Base-by-base conservation (phyloP, 305 asterid genomes). In the Withania somnifera region DNA sequence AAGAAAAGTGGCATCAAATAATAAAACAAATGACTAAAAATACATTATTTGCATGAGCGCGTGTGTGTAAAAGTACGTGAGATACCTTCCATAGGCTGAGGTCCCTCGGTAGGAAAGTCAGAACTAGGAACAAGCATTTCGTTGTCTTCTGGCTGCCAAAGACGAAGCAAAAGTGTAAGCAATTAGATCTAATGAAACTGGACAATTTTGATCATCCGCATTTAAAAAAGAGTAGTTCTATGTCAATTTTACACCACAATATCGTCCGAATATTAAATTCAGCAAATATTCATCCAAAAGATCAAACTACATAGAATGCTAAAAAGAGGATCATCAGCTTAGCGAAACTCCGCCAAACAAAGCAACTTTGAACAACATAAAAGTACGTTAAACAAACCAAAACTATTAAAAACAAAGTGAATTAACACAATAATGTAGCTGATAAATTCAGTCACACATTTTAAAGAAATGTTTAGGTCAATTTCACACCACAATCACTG, bases 71-170 rank as follows among this genome's bases (percentile, higher is more conserved):
- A 86, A 69, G 11, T n/a, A 47, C 36, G 28, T 73, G 66, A 82
- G 60, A 47, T 73, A 83, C 86, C 86, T 83, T 83, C 86, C 86
- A 83, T 80, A 42, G 84, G 86, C 80, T 67, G 80, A 78, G 86
- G 86, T 38, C 86, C 86, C 63, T 78, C 86, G 4, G 64, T 82
- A 26, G 80, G 80, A 28, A 83, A 54, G 42, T 83, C 80, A 1
- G 83, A 77, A 51, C 51, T 64, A 28, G 80, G 82, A 54, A 53
- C 95, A 76, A 91, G 86, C 90, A 90, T 89, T 84, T 90, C 95
- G 82, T 91, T 91, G 71, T 90, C 93, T 81, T 89, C 93, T 81
- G 86, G 92, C 71, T 90, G 93, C 93, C 87, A 83, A 86, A 91
- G 82, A 69, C 47, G n/a, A 45, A 78, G n/a, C 42, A 73, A 85